Evolutionary conservation across 192 early-diverging fungal species (phyloP), one percentile per base, ranked within the genome.

Genomic region (Phlyctochytrium planicorne): DNA sequence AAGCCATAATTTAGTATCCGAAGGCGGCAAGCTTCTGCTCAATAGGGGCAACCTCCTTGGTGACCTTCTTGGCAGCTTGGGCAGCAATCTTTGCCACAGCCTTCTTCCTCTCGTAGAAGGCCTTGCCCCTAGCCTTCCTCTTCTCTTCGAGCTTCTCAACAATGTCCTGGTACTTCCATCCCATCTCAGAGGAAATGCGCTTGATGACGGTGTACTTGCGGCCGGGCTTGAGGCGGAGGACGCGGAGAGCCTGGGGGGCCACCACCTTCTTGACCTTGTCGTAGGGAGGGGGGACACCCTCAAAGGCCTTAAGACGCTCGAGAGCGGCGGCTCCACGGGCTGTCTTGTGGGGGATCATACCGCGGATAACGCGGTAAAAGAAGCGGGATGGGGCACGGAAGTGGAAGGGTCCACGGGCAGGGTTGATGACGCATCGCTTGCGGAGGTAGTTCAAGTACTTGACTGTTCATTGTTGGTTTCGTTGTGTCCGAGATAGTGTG

Each of bases 321-420:
- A 99, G 85, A 74, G 97, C 96, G 53, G 92, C 93, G 71, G 93
- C 91, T 86, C 97, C 97, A 75, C 97, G 95, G 59, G 95, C 81
- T 68, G 96, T 96, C 91, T 97, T 98, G 93, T 99, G 97, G 65
- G 97, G 95, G 77, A 97, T 78, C 97, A 99, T 99, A 73, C 97
- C 97, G 65, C 97, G 94, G 79, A 99, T 85, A 55, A 90, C 87
- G 74, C 94, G 91, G 88, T 94, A 96, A 82, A 99, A 94, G 87
- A 95, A 92, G 74, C 92, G 89, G 60, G 93, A 95, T 59, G 97
- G 97, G 66, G 95, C 93, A 67, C 95, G 95, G 91, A 96, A 96
- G 84, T 98, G 97, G 95, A 96, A 98, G 52, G 95, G 85, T 82
- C 97, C 97, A 78, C 92, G 92, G 67, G 80, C 82, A 70, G 96